These are phyloP conservation scores for Paramecium octaurelia DNA, from an alignment of 73 alveolate species.

Conservation along the genomic window DNA sequence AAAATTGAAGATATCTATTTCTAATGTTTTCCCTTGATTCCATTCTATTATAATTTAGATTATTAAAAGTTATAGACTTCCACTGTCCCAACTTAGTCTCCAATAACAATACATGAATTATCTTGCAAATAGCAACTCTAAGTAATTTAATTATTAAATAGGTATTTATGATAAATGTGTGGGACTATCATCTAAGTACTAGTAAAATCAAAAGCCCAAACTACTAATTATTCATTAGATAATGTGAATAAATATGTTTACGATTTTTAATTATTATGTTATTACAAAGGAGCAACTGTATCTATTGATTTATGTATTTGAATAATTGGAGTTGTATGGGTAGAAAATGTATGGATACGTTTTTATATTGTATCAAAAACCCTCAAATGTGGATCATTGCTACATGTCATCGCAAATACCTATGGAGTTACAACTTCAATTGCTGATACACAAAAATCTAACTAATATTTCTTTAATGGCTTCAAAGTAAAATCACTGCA, in stretches of 20 bases:
- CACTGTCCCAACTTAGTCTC: not conserved
- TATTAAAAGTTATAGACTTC: not conserved
- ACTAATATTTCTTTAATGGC: slow-evolving; percentile 37
- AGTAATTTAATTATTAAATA: not conserved
- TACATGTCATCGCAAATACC: slow-evolving; percentile 27
- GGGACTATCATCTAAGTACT: not conserved
- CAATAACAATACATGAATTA: slow-evolving; percentile 1
- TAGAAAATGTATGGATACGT: slow-evolving; percentile 2
- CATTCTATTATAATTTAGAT: not conserved
- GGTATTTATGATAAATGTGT: slow-evolving; percentile 11
- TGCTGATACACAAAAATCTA: slow-evolving; percentile 37
- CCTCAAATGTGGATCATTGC: slow-evolving; percentile 43
- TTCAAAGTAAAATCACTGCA: slow-evolving; percentile 3
- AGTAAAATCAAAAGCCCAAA: slow-evolving; percentile 36
- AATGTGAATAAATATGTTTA: not conserved
- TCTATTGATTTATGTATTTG: not conserved
- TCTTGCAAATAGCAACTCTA: slow-evolving; percentile 14
- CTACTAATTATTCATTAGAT: not conserved
- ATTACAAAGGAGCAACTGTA: not conserved
- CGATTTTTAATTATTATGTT: not conserved
- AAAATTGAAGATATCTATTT: not conserved
- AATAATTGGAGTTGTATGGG: slow-evolving; percentile 11
- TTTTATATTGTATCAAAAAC: slow-evolving; percentile 6
- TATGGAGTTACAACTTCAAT: slow-evolving; percentile 13
- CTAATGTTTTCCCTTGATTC: slow-evolving; percentile 8